A percentile compares a stretch with the other conserved stretches of the same genome.
Evolutionary conservation across 2,329 filamentous ascomycete species (phyloP).

Genomic region (Fusarium sp.): DNA sequence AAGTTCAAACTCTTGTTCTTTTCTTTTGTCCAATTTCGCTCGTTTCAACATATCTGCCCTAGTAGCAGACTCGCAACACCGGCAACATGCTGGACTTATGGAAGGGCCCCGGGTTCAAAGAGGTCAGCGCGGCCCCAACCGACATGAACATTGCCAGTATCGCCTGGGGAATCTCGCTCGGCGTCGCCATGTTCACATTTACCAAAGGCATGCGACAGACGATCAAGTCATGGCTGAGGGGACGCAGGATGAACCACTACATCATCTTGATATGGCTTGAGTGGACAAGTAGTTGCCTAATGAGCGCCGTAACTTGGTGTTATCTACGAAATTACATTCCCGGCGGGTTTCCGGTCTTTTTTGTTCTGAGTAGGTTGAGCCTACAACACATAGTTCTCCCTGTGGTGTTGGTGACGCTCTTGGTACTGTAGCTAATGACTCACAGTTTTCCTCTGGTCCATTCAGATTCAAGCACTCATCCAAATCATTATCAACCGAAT

Average conservation of each 20-base stretch:
- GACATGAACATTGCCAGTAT: slow-evolving; percentile 51
- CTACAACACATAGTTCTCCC: too few relatives aligned
- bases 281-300: slow-evolving; percentile 44
- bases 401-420: background rate
- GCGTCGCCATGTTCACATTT: slow-evolving; percentile 46
- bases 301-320: slow-evolving; percentile 48
- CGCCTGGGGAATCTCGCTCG: slow-evolving; percentile 48
- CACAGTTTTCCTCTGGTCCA: slow-evolving; percentile 53
- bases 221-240: slow-evolving; percentile 44
- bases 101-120: slow-evolving; percentile 30
- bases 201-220: slow-evolving; percentile 44
- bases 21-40: background rate
- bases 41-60: background rate
- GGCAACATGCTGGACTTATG: slow-evolving; percentile 39
- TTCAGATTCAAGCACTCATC: slow-evolving; percentile 64
- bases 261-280: slow-evolving; percentile 46
- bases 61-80: background rate
- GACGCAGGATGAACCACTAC: slow-evolving; percentile 41
- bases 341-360: slow-evolving; percentile 46
- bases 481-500: slow-evolving; percentile 70
- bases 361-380: slow-evolving; percentile 33
- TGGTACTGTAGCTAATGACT: background rate
- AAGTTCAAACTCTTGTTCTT: background rate
- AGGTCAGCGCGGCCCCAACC: slow-evolving; percentile 30
- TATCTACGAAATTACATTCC: slow-evolving; percentile 45